Percentiles rank a stretch among this genome's conserved stretches.
These are phyloP conservation scores for Starmerella khaoyaiensis DNA, from an alignment of 805 yeast genomes.

Conservation along the genomic window DNA sequence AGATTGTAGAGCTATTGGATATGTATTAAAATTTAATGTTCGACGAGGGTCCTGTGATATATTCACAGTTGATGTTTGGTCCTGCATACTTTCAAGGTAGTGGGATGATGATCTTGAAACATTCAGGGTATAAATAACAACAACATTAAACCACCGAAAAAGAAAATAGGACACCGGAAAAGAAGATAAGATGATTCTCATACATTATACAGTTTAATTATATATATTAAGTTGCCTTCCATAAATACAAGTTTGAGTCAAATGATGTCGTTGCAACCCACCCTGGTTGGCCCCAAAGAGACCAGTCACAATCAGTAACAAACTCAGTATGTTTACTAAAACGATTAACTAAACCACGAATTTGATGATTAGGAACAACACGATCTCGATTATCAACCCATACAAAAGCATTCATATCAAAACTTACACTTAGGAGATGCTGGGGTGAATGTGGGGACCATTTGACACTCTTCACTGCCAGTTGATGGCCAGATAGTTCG, in stretches of 20 bases:
- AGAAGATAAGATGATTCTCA: too few species aligned
- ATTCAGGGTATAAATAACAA: too few species aligned
- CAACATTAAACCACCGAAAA: too few species aligned
- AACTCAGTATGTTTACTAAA: slow-evolving; percentile 73
- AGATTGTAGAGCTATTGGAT: too few species aligned
- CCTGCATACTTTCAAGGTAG: too few species aligned
- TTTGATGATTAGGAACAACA: slow-evolving; percentile 12
- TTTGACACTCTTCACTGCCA: slow-evolving; percentile 66
- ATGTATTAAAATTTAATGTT: too few species aligned
- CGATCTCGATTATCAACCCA: slow-evolving; percentile 57
- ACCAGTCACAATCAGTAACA: slow-evolving; percentile 88
- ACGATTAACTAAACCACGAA: slow-evolving; percentile 39
- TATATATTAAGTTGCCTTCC: slow-evolving; percentile 38
- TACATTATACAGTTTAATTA: background rate
- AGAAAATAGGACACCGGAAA: too few species aligned
- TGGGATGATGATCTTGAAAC: too few species aligned
- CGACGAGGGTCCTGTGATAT: too few species aligned
- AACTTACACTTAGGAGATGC: slow-evolving; percentile 60
- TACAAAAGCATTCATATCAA: slow-evolving; percentile 83
- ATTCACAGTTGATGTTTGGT: too few species aligned
- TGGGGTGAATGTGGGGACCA: slow-evolving; percentile 86
- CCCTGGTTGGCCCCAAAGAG: slow-evolving; percentile 92
- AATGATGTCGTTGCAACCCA: slow-evolving; percentile 92
- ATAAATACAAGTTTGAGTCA: slow-evolving; percentile 89
- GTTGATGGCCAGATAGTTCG: slow-evolving; percentile 74